Percentiles rank a stretch among this genome's conserved stretches.
Conservation (phyloP, 1,284 basidiomycete species). For the Phlebopus sp. region DNA sequence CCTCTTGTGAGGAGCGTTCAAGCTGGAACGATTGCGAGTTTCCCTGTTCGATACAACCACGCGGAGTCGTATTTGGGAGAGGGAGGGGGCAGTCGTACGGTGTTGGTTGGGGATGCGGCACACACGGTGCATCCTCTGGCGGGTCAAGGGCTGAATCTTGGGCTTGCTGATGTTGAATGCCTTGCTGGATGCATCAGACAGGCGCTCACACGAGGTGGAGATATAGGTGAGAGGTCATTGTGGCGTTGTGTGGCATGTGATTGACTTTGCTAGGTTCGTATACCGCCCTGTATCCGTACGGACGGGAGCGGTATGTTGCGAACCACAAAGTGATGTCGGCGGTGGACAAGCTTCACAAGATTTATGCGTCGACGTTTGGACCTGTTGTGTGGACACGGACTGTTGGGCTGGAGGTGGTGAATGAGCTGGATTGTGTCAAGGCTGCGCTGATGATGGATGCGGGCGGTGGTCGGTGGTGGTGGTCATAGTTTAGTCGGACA, state of each 20-base stretch:
- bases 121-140: conserved; percentile 97
- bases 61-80: conserved; percentile 86
- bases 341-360: conserved; percentile 85
- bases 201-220: conserved; percentile 63
- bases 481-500: too few relatives aligned
- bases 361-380: conserved; percentile 67
- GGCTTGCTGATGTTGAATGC: conserved; percentile 80
- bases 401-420: conserved; percentile 85
- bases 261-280: conserved; percentile 59
- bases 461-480: conserved; percentile 42
- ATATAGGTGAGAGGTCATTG: conserved; percentile 62
- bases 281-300: conserved; percentile 74
- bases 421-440: conserved; percentile 84
- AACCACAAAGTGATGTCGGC: conserved; percentile 85
- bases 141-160: conserved; percentile 94
- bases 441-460: conserved; percentile 79
- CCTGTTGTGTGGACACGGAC: conserved; percentile 85
- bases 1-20: conserved; percentile 76
- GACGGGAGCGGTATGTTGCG: conserved; percentile 75
- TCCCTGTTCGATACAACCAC: conserved; percentile 88
- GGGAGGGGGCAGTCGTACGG: conserved; percentile 66
- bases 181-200: conserved; percentile 62
- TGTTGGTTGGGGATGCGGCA: conserved; percentile 93
- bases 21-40: conserved; percentile 78
- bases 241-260: not conserved